Base-by-base conservation (phyloP, 2,329 filamentous ascomycete species). In the Fusarium penzigii region DNA sequence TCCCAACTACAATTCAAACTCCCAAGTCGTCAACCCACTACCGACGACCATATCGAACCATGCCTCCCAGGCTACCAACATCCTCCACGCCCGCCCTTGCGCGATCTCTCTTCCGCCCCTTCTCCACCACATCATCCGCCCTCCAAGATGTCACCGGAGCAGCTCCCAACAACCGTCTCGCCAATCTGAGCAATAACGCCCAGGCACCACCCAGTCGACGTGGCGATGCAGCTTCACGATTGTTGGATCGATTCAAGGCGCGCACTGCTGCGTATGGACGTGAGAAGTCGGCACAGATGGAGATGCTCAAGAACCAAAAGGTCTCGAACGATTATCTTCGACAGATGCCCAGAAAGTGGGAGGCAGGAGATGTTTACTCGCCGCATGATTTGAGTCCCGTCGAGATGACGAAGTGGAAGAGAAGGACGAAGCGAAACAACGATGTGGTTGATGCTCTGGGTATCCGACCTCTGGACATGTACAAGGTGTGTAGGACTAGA, bases 391-490 rank as follows among this genome's bases (percentile, higher is more conserved):
- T 99, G 68, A 88, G 84, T 49, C 80, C 85, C 20, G 75, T 78
- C 36, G 92, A 97, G 81, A 87, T 89, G 84, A 75, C 75, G 67
- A 96, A 96, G 78, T 96, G 89, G 88, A 85, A 81, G 71, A 78
- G 75, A 68, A 74, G 74, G 59, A 72, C 75, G 50, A 81, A 81
- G 55, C 83, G 83, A 50, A 75, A 78, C 39, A 77, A 69, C 48
- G 93, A 99, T 71, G 83, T 89, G 7, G 85, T 97, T 59, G 92
- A 97, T 70, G 76, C 87, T 39, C 71, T 97, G 67, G 88, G 86
- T 17, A 77, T 97, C 53, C 88, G 91, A 62, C 93, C 94, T 13
- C 64, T 94, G 53, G 83, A 89, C 60, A 84, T 94, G 74, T 99
- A 97, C 75, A 91, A 92, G 81, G 92, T 95, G 72, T 29, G 60